Percentiles rank a stretch among this genome's conserved stretches.
These are phyloP conservation scores for Suillus placidus DNA, from an alignment of 768 basidiomycete species.

Conservation along the genomic window DNA sequence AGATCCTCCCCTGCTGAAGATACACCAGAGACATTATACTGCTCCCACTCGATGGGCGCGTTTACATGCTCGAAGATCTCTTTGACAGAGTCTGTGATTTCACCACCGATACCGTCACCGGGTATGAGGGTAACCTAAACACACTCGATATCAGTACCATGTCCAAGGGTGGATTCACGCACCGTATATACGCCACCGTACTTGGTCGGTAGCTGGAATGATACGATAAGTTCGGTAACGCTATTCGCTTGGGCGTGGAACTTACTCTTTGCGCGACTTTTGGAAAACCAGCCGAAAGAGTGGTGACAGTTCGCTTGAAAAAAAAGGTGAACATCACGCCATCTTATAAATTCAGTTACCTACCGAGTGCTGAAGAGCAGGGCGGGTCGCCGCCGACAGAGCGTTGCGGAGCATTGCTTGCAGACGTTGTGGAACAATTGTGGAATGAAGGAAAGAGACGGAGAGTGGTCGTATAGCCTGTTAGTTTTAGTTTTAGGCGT, in stretches of 20 bases:
- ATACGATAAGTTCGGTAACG: slow-evolving; percentile 14
- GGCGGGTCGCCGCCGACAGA: slow-evolving; percentile 57
- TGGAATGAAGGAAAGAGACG: slow-evolving; percentile 35
- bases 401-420: slow-evolving; percentile 71
- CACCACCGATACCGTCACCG: slow-evolving; percentile 95
- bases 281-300: slow-evolving; percentile 78
- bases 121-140: slow-evolving; percentile 92
- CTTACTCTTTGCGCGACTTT: slow-evolving; percentile 70
- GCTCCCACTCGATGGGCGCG: slow-evolving; percentile 99
- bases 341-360: slow-evolving; percentile 22
- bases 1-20: slow-evolving; percentile 92
- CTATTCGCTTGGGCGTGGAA: slow-evolving; percentile 16
- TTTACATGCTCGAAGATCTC: slow-evolving; percentile 98
- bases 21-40: slow-evolving; percentile 96
- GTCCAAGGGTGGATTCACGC: slow-evolving; percentile 7
- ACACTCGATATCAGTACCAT: slow-evolving; percentile 25
- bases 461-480: slow-evolving; percentile 12
- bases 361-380: slow-evolving; percentile 55
- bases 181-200: slow-evolving; percentile 94
- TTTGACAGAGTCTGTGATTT: slow-evolving; percentile 98
- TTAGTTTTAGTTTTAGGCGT: slow-evolving; percentile 9
- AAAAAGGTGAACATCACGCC: slow-evolving; percentile 9
- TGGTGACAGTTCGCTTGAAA: slow-evolving; percentile 68
- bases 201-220: slow-evolving; percentile 74
- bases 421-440: slow-evolving; percentile 35